Conservation (phyloP, 1,284 basidiomycete genomes). For the Ceratobasidium theobromae region DNA sequence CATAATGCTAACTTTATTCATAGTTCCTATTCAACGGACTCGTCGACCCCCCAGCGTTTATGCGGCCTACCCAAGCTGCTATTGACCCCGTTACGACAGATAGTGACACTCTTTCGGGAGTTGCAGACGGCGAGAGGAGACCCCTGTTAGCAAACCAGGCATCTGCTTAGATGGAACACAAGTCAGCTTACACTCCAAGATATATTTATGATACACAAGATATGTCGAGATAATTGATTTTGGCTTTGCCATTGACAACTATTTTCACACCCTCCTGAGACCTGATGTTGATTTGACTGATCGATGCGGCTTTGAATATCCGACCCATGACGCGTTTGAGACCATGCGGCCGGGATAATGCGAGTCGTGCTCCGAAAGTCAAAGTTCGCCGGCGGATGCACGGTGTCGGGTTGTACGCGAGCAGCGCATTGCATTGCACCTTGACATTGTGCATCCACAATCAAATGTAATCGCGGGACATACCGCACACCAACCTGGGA, state of each 20-base stretch:
- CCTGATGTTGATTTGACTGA: too few relatives aligned
- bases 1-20: neutral
- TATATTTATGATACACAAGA: neutral
- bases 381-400: too few relatives aligned
- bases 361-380: too few relatives aligned
- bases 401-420: too few relatives aligned
- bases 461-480: too few relatives aligned
- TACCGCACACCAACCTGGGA: too few relatives aligned
- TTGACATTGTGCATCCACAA: too few relatives aligned
- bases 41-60: conserved; percentile 60
- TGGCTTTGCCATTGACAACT: neutral
- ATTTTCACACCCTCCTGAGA: too few relatives aligned
- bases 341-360: too few relatives aligned
- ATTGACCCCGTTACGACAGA: conserved; percentile 35
- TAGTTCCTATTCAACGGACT: conserved; percentile 79
- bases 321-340: too few relatives aligned
- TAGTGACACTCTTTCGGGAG: conserved; percentile 8
- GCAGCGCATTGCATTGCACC: too few relatives aligned
- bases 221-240: neutral
- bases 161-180: neutral
- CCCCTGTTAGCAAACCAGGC: conserved; percentile 1
- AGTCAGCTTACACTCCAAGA: neutral
- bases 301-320: too few relatives aligned
- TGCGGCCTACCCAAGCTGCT: conserved; percentile 48
- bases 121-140: conserved; percentile 12